phyloP scores from a whole-genome alignment of 352 stramenopile species.

The Thraustochytrium striatum region DNA sequence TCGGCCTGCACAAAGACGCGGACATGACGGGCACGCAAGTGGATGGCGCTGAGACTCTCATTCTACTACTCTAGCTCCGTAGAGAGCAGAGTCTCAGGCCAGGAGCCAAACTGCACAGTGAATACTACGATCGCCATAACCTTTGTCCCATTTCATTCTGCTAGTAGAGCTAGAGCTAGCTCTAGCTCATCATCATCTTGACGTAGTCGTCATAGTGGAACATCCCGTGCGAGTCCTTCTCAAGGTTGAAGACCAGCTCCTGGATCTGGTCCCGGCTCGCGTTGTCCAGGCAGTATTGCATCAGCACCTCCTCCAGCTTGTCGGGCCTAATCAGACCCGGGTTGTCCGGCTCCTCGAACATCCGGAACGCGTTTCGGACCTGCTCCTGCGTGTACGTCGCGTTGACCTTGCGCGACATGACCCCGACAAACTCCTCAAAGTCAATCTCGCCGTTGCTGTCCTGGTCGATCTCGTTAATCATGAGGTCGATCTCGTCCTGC shows the following conservation, averaged over 20 bases:
- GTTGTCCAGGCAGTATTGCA: conserved; percentile 79
- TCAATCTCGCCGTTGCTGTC: conserved; percentile 88
- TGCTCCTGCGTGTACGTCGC: conserved; percentile 84
- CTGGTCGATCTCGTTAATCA: conserved; percentile 91
- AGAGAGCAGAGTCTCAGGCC: too few relatives aligned
- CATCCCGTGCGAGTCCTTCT: conserved; percentile 80
- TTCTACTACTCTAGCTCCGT: too few relatives aligned
- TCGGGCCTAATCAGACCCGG: conserved; percentile 66
- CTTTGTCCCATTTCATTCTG: too few relatives aligned
- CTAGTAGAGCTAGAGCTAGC: too few relatives aligned
- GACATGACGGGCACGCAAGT: too few relatives aligned
- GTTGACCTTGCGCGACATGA: conserved; percentile 89
- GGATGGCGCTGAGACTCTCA: too few relatives aligned
- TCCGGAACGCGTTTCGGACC: conserved; percentile 79
- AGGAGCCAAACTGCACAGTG: too few relatives aligned
- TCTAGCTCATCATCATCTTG: conserved; percentile 87
- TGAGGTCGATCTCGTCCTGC: conserved; percentile 84
- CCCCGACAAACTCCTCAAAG: conserved; percentile 87
- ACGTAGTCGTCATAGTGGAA: conserved; percentile 90
- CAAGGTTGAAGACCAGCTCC: conserved; percentile 82
- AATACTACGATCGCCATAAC: too few relatives aligned
- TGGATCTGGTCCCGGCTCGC: conserved; percentile 80
- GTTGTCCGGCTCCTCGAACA: conserved; percentile 47
- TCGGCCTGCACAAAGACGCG: too few relatives aligned
- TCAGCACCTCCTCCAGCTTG: conserved; percentile 73